Base-by-base conservation (phyloP, 176 grass and related monocot species). In the Eragrostis curvula region DNA sequence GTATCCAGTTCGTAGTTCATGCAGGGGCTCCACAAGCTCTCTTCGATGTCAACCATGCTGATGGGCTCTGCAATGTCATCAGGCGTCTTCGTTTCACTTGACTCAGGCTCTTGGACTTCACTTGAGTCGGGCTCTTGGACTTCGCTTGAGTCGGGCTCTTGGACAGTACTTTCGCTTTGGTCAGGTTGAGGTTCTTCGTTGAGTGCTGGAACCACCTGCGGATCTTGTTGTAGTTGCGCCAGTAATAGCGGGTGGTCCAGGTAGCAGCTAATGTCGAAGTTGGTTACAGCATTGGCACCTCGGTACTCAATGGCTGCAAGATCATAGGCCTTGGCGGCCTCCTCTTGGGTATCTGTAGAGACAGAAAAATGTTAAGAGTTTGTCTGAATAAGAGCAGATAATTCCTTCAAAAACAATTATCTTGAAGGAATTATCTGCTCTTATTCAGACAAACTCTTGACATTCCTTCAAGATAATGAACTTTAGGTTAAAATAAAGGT, bases 261-360 rank as follows among this genome's bases (percentile, higher is more conserved):
- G 67, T 97, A 97, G 89, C 87, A 68, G 87, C 82, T 94, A 30
- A 94, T 86, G 65, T 91, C 85, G 18, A 97, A 97, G 85, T 97
- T 97, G 32, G 94, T 97, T 77, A 97, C 89, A 4, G 91, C 89
- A 63, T 94, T 89, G 52, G 74, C 52, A 8, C 94, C 96, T 87
- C 88, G 84, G 81, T 93, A 85, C 89, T 91, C 86, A 18, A 98
- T 89, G 16, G 96, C 90, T 36, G 96, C 96, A 69, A 98, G 92
- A 89, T 98, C 96, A 81, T 95, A 98, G 20, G 96, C 96, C 84
- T 88, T 89, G 23, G 96, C 92, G 58, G 92, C 96, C 82, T 93
- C 96, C 72, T 95, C 96, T 87, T 98, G 80, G 41, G 92, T 98
- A 76, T 85, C 92, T 98, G 83, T 48, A 56, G 3, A 52, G 4